Percentiles rank a stretch among this genome's conserved stretches.
Evolutionary conservation across 139 green algal species (phyloP).

Genomic region (Asterochloris sp.): DNA sequence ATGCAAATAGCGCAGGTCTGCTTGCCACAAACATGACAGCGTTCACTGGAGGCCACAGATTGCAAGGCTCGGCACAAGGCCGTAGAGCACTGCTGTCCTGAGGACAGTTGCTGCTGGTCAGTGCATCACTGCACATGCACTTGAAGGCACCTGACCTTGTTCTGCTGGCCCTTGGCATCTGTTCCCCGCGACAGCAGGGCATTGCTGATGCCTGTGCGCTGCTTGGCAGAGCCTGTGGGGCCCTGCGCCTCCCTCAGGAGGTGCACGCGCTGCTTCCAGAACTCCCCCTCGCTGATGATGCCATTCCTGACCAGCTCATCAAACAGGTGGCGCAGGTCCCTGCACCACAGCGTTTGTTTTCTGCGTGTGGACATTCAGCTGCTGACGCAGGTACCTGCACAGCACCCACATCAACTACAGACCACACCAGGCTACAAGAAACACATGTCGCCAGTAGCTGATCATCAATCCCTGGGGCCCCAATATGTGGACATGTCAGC

Average conservation of each 20-base stretch:
- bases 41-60: not conserved
- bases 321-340: conserved; percentile 39
- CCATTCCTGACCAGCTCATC: conserved; percentile 38
- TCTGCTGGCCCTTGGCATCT: conserved; percentile 31
- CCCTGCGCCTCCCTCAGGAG: conserved; percentile 11
- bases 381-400: too few relatives aligned
- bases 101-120: not conserved
- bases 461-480: too few relatives aligned
- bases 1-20: too few relatives aligned
- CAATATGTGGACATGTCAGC: too few relatives aligned
- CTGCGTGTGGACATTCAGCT: too few relatives aligned
- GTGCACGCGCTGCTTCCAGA: conserved; percentile 34
- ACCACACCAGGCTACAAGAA: too few relatives aligned
- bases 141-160: conserved; percentile 19
- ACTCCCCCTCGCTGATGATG: conserved; percentile 44
- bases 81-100: not conserved
- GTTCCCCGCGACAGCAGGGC: conserved; percentile 39
- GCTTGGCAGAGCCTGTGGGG: not conserved
- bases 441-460: too few relatives aligned
- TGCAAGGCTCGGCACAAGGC: too few relatives aligned
- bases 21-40: too few relatives aligned
- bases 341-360: not conserved
- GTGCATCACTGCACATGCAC: too few relatives aligned
- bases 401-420: too few relatives aligned
- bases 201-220: conserved; percentile 35